Percentiles rank a stretch among this genome's conserved stretches.
Conservation (phyloP, 169 alveolate genomes). For the Babesia ovata region DNA sequence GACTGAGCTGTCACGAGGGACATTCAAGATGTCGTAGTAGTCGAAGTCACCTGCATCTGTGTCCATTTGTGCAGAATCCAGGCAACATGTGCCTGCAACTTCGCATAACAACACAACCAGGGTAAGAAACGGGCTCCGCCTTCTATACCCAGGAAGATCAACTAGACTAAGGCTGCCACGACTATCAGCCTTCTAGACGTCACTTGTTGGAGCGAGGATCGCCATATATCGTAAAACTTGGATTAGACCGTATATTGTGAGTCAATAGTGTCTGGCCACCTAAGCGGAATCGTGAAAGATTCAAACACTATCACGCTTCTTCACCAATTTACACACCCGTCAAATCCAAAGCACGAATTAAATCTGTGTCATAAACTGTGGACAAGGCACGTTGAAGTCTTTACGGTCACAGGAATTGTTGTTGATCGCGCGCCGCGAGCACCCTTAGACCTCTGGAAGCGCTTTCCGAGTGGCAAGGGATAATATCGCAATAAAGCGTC, state of each 20-base stretch:
- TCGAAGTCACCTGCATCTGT: constrained; percentile 44
- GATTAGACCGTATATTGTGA: too few relatives aligned
- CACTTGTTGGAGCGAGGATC: too few relatives aligned
- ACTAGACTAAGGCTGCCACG: too few relatives aligned
- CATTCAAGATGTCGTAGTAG: constrained; percentile 66
- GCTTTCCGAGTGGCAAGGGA: neutral
- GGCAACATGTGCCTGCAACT: too few relatives aligned
- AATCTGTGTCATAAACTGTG: neutral
- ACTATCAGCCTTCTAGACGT: too few relatives aligned
- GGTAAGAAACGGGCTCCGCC: too few relatives aligned
- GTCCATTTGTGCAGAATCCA: constrained; percentile 22
- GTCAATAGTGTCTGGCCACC: too few relatives aligned
- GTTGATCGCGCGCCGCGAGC: neutral
- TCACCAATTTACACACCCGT: neutral
- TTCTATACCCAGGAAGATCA: too few relatives aligned
- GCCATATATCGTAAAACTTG: too few relatives aligned
- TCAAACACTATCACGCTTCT: too few relatives aligned
- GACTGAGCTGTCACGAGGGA: constrained; percentile 40
- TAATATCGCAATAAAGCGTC: neutral
- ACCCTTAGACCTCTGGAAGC: neutral
- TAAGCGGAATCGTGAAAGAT: too few relatives aligned
- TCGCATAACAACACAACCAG: too few relatives aligned
- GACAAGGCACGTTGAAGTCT: neutral
- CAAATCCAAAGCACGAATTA: neutral
- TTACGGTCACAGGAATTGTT: neutral